Evolutionary conservation across 2,329 filamentous ascomycete genomes (phyloP).

Genomic region (Cladosporium sp.): DNA sequence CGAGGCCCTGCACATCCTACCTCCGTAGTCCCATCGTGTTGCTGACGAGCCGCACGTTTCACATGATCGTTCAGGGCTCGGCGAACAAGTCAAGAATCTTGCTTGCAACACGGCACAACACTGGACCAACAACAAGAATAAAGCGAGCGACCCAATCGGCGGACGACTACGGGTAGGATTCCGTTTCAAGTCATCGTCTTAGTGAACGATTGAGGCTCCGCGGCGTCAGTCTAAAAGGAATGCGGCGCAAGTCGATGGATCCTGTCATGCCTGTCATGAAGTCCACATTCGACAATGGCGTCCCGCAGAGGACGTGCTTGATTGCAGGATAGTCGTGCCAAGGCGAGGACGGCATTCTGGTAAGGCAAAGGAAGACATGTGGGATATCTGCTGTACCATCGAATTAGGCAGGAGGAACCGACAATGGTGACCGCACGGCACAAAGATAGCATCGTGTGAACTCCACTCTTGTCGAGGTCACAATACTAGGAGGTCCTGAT

Average conservation of each 20-base stretch:
- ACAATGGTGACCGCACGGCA: not conserved
- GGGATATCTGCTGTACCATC: not conserved
- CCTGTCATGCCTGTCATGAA: too few species aligned
- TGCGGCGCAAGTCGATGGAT: too few species aligned
- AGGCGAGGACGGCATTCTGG: not conserved
- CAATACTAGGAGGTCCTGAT: too few species aligned
- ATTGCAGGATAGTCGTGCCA: not conserved
- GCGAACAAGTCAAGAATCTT: not conserved
- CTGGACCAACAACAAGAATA: not conserved
- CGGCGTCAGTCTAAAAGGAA: not conserved
- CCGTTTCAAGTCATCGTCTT: not conserved
- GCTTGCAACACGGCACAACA: not conserved
- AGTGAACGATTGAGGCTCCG: not conserved
- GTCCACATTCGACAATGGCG: too few species aligned
- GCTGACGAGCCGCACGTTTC: not conserved
- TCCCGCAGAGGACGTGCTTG: not conserved
- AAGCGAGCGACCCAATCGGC: not conserved
- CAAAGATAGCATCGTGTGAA: not conserved
- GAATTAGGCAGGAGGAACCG: conserved; percentile 5
- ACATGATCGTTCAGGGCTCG: not conserved
- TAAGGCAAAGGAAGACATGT: not conserved
- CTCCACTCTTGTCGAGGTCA: not conserved
- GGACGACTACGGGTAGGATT: not conserved
- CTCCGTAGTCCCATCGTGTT: not conserved
- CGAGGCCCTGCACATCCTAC: not conserved